phyloP scores from a whole-genome alignment of 129 eudicot species.

The Lactuca sativa region DNA sequence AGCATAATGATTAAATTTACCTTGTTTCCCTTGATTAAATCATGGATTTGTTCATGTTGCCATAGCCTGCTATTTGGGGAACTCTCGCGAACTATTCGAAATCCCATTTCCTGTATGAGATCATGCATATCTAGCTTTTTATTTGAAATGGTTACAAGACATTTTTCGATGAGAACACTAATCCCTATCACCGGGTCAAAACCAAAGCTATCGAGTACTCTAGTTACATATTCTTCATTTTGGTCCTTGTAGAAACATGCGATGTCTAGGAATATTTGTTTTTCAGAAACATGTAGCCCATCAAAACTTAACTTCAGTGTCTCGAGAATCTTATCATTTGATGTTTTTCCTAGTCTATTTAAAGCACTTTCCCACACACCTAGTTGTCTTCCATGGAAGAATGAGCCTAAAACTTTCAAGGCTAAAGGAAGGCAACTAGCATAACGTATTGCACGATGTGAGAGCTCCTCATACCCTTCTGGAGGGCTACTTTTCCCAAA shows the following conservation, averaged over 20 bases:
- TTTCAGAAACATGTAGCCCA: conserved; percentile 15
- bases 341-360: conserved; percentile 12
- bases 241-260: conserved; percentile 36
- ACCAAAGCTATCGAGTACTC: too few species aligned
- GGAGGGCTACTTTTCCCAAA: not conserved
- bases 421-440: conserved; percentile 4
- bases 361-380: conserved; percentile 21
- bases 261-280: conserved; percentile 33
- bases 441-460: conserved; percentile 11
- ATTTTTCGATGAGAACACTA: too few species aligned
- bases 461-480: conserved; percentile 1
- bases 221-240: too few species aligned
- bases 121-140: too few species aligned
- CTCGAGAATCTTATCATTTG: conserved; percentile 4
- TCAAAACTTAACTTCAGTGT: conserved; percentile 25
- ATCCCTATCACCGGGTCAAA: too few species aligned
- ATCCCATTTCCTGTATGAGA: too few species aligned
- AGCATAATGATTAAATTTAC: not conserved
- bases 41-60: conserved; percentile 10
- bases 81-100: too few species aligned
- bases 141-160: too few species aligned
- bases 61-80: conserved; percentile 16
- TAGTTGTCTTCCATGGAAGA: conserved; percentile 19
- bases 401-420: conserved; percentile 11
- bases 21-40: not conserved